These are phyloP conservation scores for Jatropha curcas DNA, from an alignment of 345 rosid species.

Conservation along the genomic window DNA sequence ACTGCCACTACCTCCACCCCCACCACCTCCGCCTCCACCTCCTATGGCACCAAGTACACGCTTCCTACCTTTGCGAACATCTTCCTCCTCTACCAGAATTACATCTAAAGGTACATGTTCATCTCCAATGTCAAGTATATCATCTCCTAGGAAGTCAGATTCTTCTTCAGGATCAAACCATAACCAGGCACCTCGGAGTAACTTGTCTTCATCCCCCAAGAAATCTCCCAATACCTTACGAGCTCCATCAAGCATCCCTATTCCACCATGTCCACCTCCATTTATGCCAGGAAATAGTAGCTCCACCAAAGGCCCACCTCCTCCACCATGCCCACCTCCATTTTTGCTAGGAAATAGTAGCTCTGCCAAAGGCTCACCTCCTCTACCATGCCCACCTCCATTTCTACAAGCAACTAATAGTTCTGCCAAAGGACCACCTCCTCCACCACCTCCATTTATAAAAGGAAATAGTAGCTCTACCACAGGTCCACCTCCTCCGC, in stretches of 20 bases:
- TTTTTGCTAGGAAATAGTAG: slow-evolving; percentile 22
- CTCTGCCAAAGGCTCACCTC: slow-evolving; percentile 55
- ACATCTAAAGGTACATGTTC: slow-evolving; percentile 30
- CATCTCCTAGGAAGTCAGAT: slow-evolving; percentile 33
- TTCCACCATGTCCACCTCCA: slow-evolving; percentile 67
- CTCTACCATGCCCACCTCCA: slow-evolving; percentile 62
- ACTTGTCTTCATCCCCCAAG: slow-evolving; percentile 23
- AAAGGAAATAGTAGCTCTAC: slow-evolving; percentile 29
- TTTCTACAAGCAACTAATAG: slow-evolving; percentile 21
- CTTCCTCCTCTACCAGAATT: slow-evolving; percentile 20
- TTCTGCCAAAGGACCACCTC: slow-evolving; percentile 55
- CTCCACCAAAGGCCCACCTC: slow-evolving; percentile 61
- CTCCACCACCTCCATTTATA: slow-evolving; percentile 63
- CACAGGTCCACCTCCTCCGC: slow-evolving; percentile 72
- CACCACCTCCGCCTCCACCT: slow-evolving; percentile 44
- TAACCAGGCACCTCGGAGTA: slow-evolving; percentile 22
- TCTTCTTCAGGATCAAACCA: slow-evolving; percentile 30
- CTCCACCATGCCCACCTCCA: slow-evolving; percentile 62
- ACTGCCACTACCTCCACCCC: slow-evolving; percentile 23
- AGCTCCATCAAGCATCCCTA: slow-evolving; percentile 41
- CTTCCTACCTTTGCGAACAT: slow-evolving; percentile 1
- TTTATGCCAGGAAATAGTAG: slow-evolving; percentile 25
- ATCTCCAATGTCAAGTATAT: slow-evolving; percentile 25
- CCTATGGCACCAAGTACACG: slow-evolving; percentile 25
- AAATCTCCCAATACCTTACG: slow-evolving; percentile 24